Conservation (phyloP, 2,329 filamentous ascomycete genomes). For the Calonectria leucothoes region DNA sequence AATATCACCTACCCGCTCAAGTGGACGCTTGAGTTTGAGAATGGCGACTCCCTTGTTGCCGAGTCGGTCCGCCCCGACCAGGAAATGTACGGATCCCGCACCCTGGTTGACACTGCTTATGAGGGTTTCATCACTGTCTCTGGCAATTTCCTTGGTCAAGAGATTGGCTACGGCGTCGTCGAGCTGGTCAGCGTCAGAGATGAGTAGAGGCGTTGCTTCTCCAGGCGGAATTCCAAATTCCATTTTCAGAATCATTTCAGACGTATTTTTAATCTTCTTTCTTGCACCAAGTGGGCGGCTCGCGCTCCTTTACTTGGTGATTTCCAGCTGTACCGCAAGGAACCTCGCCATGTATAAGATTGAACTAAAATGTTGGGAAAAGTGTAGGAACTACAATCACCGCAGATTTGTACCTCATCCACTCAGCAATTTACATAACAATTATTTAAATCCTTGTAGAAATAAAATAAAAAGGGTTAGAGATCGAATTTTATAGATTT, state of each 20-base stretch:
- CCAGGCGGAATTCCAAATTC: neutral
- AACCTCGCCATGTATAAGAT: neutral
- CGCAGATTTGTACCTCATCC: too few species aligned
- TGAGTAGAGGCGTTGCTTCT: neutral
- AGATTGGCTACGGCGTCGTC: neutral
- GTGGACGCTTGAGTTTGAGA: neutral
- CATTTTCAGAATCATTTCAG: neutral
- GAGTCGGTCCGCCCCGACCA: neutral
- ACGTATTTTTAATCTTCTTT: neutral
- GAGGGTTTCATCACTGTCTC: neutral
- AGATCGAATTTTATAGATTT: too few species aligned
- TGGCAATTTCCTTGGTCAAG: neutral
- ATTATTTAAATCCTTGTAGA: too few species aligned
- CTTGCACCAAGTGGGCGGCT: neutral
- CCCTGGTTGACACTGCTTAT: neutral
- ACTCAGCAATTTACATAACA: too few species aligned
- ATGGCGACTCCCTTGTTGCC: neutral
- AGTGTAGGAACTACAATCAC: too few species aligned
- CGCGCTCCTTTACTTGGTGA: neutral
- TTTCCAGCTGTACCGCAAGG: neutral
- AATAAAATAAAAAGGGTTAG: too few species aligned
- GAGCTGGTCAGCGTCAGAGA: neutral
- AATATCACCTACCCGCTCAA: neutral
- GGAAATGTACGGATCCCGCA: neutral
- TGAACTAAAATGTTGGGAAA: too few species aligned